Conservation (phyloP, 768 basidiomycete species). For the Collybia sp. region DNA sequence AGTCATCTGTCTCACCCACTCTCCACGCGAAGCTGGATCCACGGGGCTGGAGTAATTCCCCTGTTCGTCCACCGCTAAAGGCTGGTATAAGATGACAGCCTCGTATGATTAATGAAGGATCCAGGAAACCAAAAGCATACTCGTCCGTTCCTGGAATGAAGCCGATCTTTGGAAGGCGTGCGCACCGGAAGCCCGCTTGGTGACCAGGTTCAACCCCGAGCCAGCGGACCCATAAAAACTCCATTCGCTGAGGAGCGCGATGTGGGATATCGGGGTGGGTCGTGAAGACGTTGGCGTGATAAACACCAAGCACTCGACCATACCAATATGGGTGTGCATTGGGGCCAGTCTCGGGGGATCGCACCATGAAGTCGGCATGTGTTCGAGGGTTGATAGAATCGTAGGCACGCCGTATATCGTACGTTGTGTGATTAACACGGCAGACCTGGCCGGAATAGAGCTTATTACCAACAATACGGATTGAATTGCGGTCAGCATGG, state of each 20-base stretch:
- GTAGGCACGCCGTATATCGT: constrained; percentile 31
- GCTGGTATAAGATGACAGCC: constrained; percentile 8
- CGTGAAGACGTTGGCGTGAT: constrained; percentile 9
- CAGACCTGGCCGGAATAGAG: constrained; percentile 18
- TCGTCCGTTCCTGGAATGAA: constrained; percentile 22
- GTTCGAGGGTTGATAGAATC: constrained; percentile 18
- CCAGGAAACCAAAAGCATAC: constrained; percentile 29
- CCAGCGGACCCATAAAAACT: constrained; percentile 20
- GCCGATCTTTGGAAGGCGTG: constrained; percentile 20
- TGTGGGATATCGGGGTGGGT: neutral
- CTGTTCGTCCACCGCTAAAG: neutral
- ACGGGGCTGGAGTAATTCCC: neutral
- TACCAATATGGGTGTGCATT: constrained; percentile 18
- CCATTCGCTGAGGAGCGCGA: constrained; percentile 11
- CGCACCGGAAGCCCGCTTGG: constrained; percentile 9
- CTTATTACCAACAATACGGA: constrained; percentile 12
- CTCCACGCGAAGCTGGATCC: too few relatives aligned
- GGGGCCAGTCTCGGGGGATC: neutral
- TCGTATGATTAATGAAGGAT: constrained; percentile 21
- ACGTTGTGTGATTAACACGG: constrained; percentile 31
- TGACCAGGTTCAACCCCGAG: constrained; percentile 16
- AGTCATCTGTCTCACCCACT: too few relatives aligned
- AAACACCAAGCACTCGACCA: constrained; percentile 14
- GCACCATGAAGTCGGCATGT: neutral
- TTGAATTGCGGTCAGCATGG: constrained; percentile 9